Conservation (phyloP, 768 basidiomycete species). For the Lyophyllum decastes region DNA sequence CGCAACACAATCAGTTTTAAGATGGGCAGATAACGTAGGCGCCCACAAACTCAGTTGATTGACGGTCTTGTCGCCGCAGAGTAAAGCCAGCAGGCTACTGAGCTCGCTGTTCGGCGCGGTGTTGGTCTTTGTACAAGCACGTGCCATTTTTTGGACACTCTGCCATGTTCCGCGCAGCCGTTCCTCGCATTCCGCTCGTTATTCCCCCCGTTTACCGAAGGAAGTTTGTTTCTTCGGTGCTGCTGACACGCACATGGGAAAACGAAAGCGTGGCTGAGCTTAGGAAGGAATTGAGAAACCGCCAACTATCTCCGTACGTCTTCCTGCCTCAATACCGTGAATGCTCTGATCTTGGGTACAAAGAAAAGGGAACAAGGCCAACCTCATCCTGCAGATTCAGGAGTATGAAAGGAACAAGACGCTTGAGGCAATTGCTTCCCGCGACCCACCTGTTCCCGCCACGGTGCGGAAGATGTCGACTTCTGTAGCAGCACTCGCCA, state of each 20-base stretch:
- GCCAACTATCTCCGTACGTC: slow-evolving; percentile 59
- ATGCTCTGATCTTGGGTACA: slow-evolving; percentile 9
- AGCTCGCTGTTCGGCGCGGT: not conserved
- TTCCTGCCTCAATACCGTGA: not conserved
- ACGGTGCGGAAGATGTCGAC: slow-evolving; percentile 26
- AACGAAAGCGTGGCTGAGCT: slow-evolving; percentile 50
- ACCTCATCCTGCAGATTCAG: slow-evolving; percentile 54
- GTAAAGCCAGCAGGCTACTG: not conserved
- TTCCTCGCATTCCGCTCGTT: slow-evolving; percentile 18
- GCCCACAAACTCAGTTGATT: not conserved
- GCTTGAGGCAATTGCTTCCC: slow-evolving; percentile 19
- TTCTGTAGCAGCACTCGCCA: slow-evolving; percentile 18
- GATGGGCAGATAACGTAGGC: slow-evolving; percentile 6
- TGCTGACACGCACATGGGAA: slow-evolving; percentile 59
- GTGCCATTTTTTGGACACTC: not conserved
- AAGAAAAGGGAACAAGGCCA: slow-evolving; percentile 63
- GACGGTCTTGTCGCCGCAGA: not conserved
- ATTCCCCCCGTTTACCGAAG: slow-evolving; percentile 22
- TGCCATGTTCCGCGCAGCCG: slow-evolving; percentile 22
- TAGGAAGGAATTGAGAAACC: slow-evolving; percentile 52
- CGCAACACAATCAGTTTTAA: slow-evolving; percentile 21
- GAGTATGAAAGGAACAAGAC: slow-evolving; percentile 43
- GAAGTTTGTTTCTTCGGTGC: slow-evolving; percentile 52
- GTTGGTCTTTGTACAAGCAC: not conserved
- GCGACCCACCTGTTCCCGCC: slow-evolving; percentile 22